Conservation (phyloP, 169 alveolate genomes). For the Eimeria brunetti region DNA sequence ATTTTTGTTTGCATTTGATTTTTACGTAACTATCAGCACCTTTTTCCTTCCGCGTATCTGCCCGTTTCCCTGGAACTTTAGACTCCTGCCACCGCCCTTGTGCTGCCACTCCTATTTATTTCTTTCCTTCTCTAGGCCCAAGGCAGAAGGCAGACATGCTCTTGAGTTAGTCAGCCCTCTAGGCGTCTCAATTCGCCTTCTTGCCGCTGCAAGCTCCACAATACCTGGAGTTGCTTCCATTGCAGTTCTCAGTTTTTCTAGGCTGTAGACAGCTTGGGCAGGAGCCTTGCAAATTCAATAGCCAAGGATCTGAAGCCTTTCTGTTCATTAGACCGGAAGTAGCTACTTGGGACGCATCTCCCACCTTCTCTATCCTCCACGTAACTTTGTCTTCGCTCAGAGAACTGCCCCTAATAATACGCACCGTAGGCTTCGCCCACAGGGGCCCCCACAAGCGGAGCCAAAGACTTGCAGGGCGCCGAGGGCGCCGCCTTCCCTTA, state of each 20-base stretch:
- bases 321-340: not conserved
- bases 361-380: not conserved
- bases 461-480: constrained; percentile 8
- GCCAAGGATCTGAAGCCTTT: not conserved
- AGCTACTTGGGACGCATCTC: not conserved
- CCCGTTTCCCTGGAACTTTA: not conserved
- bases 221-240: not conserved
- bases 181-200: not conserved
- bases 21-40: not conserved
- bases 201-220: not conserved
- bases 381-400: not conserved
- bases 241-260: not conserved
- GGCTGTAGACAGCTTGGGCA: not conserved
- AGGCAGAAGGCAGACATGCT: constrained; percentile 8
- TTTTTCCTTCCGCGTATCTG: not conserved
- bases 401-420: not conserved
- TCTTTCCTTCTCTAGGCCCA: constrained; percentile 9
- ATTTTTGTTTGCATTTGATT: not conserved
- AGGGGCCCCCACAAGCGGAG: constrained; percentile 37
- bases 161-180: not conserved
- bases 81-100: not conserved
- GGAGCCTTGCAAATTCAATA: not conserved
- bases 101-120: constrained; percentile 7
- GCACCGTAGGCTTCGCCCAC: not conserved
- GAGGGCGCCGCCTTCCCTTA: not conserved